Percentiles rank a stretch among this genome's conserved stretches.
Evolutionary conservation across 2,329 filamentous ascomycete genomes (phyloP).

Genomic region (Penicillium sp.): DNA sequence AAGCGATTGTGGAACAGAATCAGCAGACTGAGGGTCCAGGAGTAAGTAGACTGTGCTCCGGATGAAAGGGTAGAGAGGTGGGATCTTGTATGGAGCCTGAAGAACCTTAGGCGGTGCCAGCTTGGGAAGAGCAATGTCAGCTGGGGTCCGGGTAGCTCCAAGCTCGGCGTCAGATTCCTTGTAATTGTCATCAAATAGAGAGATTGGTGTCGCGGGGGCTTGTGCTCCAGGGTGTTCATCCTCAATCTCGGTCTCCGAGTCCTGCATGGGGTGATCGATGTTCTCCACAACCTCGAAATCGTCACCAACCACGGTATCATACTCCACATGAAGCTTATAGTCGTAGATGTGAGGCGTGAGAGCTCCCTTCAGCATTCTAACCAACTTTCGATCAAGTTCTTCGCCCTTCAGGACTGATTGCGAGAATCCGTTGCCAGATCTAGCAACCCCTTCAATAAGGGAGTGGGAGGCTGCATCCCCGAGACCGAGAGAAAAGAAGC

Average conservation of each 20-base stretch:
- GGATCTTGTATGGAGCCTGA: conserved; percentile 63
- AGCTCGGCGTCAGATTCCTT: conserved; percentile 43
- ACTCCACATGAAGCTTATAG: conserved; percentile 63
- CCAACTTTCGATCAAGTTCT: conserved; percentile 65
- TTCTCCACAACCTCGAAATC: conserved; percentile 59
- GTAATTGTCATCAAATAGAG: conserved; percentile 56
- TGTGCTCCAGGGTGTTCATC: conserved; percentile 11
- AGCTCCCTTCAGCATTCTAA: conserved; percentile 72
- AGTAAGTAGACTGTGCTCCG: conserved; percentile 66
- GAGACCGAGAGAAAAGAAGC: conserved; percentile 58
- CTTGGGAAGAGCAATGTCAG: conserved; percentile 43
- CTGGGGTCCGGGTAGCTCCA: conserved; percentile 41
- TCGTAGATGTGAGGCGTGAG: conserved; percentile 65
- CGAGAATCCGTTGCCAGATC: conserved; percentile 58
- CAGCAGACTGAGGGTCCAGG: conserved; percentile 52
- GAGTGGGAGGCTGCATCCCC: conserved; percentile 55
- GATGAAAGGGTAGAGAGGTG: conserved; percentile 65
- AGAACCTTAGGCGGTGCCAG: conserved; percentile 57
- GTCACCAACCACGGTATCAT: conserved; percentile 44
- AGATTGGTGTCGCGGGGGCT: conserved; percentile 48
- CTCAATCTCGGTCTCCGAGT: conserved; percentile 5
- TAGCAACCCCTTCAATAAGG: conserved; percentile 59
- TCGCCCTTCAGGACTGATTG: conserved; percentile 63
- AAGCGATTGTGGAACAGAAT: conserved; percentile 54
- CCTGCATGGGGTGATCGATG: conserved; percentile 47